phyloP scores from a whole-genome alignment of 2,329 filamentous ascomycete genomes.

The Claviceps fusiformis region DNA sequence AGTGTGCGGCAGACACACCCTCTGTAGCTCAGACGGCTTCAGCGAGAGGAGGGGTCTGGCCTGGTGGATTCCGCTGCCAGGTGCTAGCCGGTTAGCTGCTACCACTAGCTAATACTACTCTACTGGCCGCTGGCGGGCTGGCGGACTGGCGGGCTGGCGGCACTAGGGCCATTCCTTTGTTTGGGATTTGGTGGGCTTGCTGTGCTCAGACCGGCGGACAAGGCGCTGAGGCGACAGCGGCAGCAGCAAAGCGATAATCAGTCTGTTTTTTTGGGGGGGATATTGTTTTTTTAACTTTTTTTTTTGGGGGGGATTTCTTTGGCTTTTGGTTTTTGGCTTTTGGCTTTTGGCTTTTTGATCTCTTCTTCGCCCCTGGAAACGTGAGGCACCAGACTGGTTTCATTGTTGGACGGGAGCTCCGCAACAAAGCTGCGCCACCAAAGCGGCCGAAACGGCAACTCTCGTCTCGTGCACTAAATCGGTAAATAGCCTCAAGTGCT shows the following conservation, averaged over 20 bases:
- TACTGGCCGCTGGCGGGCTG: no score
- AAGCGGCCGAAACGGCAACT: constrained; percentile 2
- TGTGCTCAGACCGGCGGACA: neutral
- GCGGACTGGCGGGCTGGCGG: neutral
- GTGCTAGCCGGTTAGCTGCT: neutral
- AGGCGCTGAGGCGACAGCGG: neutral
- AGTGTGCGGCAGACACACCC: neutral
- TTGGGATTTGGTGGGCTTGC: neutral
- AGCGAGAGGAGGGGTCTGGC: no score
- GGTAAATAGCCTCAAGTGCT: no score
- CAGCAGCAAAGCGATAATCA: neutral
- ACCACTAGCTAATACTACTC: neutral
- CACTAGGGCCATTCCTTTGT: neutral
- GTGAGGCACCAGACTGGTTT: neutral
- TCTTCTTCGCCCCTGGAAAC: no score
- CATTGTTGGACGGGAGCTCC: neutral
- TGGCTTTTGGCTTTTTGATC: no score
- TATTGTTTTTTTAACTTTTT: no score
- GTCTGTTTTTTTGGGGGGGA: no score
- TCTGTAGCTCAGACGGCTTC: neutral
- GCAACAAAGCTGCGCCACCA: neutral
- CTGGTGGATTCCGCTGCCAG: neutral
- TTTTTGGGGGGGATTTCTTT: no score
- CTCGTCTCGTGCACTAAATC: no score
- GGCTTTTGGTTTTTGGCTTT: no score